Base-by-base conservation (phyloP, 1,284 basidiomycete genomes). In the Cerrena zonata region DNA sequence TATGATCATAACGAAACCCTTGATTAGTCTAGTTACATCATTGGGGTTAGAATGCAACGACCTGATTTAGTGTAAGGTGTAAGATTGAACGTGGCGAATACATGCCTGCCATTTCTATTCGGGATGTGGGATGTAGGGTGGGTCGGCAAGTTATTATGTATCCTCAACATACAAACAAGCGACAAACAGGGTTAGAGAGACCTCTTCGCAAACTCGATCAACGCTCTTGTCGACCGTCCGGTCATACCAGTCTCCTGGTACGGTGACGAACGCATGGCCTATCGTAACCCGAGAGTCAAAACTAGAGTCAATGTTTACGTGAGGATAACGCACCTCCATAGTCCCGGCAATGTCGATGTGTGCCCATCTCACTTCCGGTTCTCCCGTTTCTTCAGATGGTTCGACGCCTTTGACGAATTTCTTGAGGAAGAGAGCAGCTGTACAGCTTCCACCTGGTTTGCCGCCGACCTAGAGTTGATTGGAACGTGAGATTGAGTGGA, bases 371-470 rank as follows among this genome's bases (percentile, higher is more conserved):
- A 86, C 64, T 10, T 69, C 64, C 10, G 81, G 73, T 48, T 73
- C 71, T 48, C 76, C 66, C 5, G 74, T 75, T 48, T 68, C 69
- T 11, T 72, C 69, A 49, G 69, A 72, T 0, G 71, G 65, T 51
- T 85, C 81, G 50, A 89, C 82, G 12, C 91, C 86, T n/a, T 84
- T 75, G 2, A 86, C 85, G 58, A 89, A 89, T 1, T 80, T 73
- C 67, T 91, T 90, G 53, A 95, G 74, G 82, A 95, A 94, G 39
- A 94, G 74, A 3, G 92, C 91, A 2, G 91, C 92, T 1, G 91
- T 93, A 66, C 80, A 84, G 46, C 80, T 76, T 24, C 91, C 91
- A 12, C 73, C 91, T n/a, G 80, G 73, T 40, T 71, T 74, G 21
- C 90, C 91, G 46, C 91, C 89, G 13, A 73, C 80, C 82, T 86